phyloP scores from a whole-genome alignment of 371 early-diverging fungal species.

The Chytridiales sp. region DNA sequence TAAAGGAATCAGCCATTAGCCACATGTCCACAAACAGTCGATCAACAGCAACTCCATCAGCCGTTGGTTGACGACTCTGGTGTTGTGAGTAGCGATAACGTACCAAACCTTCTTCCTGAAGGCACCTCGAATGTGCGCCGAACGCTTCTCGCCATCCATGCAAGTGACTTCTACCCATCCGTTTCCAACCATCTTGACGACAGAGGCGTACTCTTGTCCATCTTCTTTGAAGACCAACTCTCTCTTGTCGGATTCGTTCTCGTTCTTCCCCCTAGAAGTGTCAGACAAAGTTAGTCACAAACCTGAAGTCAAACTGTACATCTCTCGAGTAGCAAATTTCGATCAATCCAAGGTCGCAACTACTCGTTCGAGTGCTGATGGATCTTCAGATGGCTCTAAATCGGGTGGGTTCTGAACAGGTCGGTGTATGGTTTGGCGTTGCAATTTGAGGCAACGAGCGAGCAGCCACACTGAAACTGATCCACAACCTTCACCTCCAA shows the following conservation, averaged over 20 bases:
- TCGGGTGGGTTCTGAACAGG: too few relatives aligned
- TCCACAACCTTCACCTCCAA: too few relatives aligned
- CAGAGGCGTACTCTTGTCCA: conserved; percentile 97
- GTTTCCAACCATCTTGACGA: conserved; percentile 90
- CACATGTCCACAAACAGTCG: conserved; percentile 16
- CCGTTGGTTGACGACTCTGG: background rate
- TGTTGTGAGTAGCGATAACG: conserved; percentile 9
- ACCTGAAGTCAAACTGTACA: too few relatives aligned
- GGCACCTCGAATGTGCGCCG: conserved; percentile 97
- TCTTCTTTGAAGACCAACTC: conserved; percentile 93
- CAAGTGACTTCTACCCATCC: conserved; percentile 94
- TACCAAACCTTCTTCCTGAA: conserved; percentile 93
- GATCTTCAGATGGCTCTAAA: too few relatives aligned
- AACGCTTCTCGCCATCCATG: conserved; percentile 89
- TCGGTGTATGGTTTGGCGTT: too few relatives aligned
- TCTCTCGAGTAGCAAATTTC: too few relatives aligned
- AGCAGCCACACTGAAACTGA: too few relatives aligned
- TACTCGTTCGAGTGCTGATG: too few relatives aligned
- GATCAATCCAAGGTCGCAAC: too few relatives aligned
- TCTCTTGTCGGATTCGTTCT: conserved; percentile 85
- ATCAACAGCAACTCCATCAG: background rate
- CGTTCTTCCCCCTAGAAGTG: conserved; percentile 87
- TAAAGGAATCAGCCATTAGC: conserved; percentile 44
- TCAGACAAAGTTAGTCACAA: background rate
- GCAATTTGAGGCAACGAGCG: too few relatives aligned